These are phyloP conservation scores for Aureobasidium sp. DNA, from an alignment of 2,329 filamentous ascomycete species.

Conservation along the genomic window DNA sequence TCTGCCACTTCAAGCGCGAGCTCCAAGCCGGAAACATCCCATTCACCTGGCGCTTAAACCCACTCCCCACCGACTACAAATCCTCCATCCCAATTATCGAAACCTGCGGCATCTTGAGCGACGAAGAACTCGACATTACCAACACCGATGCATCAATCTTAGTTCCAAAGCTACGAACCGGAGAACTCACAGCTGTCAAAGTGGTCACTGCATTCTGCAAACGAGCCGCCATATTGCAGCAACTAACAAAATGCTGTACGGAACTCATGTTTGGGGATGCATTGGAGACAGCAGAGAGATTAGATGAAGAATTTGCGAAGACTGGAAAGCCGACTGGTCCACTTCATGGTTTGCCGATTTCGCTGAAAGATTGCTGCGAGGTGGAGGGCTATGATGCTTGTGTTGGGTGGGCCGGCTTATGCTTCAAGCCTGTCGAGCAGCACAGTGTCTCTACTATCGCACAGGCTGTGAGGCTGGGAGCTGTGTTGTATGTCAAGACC, in stretches of 20 bases:
- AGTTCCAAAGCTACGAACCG: constrained; percentile 24
- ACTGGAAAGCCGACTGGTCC: constrained; percentile 17
- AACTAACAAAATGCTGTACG: constrained; percentile 23
- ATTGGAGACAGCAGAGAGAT: constrained; percentile 17
- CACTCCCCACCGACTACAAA: background rate
- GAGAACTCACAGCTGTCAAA: constrained; percentile 20
- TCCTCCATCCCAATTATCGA: constrained; percentile 1
- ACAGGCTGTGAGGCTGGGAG: constrained; percentile 27
- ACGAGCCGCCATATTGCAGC: constrained; percentile 24
- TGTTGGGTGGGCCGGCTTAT: constrained; percentile 23
- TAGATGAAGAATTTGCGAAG: constrained; percentile 18
- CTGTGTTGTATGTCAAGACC: constrained; percentile 44
- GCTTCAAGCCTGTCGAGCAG: constrained; percentile 19
- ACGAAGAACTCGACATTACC: constrained; percentile 44
- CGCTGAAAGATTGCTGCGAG: constrained; percentile 44
- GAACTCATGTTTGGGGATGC: constrained; percentile 36
- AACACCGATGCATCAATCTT: constrained; percentile 35
- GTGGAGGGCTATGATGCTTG: constrained; percentile 28
- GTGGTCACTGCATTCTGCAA: constrained; percentile 33
- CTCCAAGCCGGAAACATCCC: background rate
- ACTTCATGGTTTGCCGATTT: constrained; percentile 47
- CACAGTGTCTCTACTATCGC: constrained; percentile 32
- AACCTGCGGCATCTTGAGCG: constrained; percentile 39
- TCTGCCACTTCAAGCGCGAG: background rate
- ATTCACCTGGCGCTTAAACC: background rate